A percentile compares a stretch with the other conserved stretches of the same genome.
These are phyloP conservation scores for Myxozyma udenii DNA, from an alignment of 805 yeast genomes.

Conservation along the genomic window DNA sequence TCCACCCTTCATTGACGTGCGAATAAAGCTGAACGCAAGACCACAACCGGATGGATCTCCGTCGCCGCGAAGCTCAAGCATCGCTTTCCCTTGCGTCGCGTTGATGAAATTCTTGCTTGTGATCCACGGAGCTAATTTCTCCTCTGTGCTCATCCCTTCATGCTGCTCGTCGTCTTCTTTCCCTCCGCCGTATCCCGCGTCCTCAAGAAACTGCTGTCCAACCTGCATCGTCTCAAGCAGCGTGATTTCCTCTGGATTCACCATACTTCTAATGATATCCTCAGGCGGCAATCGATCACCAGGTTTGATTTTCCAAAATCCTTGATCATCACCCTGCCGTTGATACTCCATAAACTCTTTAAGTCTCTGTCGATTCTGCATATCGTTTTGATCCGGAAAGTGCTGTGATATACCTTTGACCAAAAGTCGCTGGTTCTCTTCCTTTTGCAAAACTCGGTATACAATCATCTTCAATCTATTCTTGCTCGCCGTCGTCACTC, in stretches of 20 bases:
- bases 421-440: slow-evolving; percentile 66
- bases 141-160: slow-evolving; percentile 59
- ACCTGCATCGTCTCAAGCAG: slow-evolving; percentile 87
- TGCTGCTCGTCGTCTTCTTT: slow-evolving; percentile 44
- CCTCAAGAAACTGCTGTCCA: slow-evolving; percentile 86
- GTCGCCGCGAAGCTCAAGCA: slow-evolving; percentile 89
- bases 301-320: slow-evolving; percentile 84
- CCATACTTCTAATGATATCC: slow-evolving; percentile 75
- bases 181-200: slow-evolving; percentile 55
- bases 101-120: slow-evolving; percentile 84
- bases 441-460: slow-evolving; percentile 75
- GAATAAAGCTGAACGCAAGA: slow-evolving; percentile 79
- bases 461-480: slow-evolving; percentile 92
- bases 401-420: slow-evolving; percentile 86
- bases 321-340: slow-evolving; percentile 89
- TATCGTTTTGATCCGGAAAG: slow-evolving; percentile 95
- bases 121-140: slow-evolving; percentile 92
- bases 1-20: slow-evolving; percentile 95
- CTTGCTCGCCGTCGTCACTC: slow-evolving; percentile 88
- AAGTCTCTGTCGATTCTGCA: slow-evolving; percentile 91
- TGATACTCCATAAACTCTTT: slow-evolving; percentile 98
- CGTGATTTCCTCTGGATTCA: slow-evolving; percentile 86
- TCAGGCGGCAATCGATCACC: slow-evolving; percentile 66
- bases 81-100: slow-evolving; percentile 94
- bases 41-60: slow-evolving; percentile 95